Percentiles rank a stretch among this genome's conserved stretches.
Evolutionary conservation across 108 stramenopile species (phyloP).

Genomic region (Cyclotella cryptica): DNA sequence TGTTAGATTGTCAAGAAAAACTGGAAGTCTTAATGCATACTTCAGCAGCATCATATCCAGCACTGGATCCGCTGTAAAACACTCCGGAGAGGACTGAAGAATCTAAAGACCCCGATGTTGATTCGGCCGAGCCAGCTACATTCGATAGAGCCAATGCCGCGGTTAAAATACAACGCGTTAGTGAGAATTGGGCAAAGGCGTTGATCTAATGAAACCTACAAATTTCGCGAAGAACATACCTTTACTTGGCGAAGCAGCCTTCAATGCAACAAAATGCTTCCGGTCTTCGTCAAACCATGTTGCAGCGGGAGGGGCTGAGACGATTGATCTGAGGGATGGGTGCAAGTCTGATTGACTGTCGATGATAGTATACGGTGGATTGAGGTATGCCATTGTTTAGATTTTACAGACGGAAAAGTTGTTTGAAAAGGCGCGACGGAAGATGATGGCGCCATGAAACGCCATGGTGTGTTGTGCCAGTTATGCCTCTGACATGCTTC

Average conservation of each 20-base stretch:
- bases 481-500: too few relatives aligned
- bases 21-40: not conserved
- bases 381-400: constrained; percentile 42
- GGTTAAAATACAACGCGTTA: not conserved
- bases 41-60: constrained; percentile 16
- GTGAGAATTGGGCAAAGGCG: not conserved
- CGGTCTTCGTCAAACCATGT: constrained; percentile 53
- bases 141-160: not conserved
- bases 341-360: constrained; percentile 14
- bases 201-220: not conserved
- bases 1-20: not conserved
- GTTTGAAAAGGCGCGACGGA: too few relatives aligned
- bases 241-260: constrained; percentile 5
- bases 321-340: not conserved
- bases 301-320: constrained; percentile 31
- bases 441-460: too few relatives aligned
- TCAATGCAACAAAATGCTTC: constrained; percentile 42
- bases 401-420: too few relatives aligned
- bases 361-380: constrained; percentile 42
- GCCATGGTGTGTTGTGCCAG: too few relatives aligned
- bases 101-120: constrained; percentile 19
- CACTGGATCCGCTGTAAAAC: not conserved
- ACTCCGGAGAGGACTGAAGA: constrained; percentile 2
- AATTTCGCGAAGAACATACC: not conserved
- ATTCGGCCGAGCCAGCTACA: not conserved